These are phyloP conservation scores for Phtheirospermum japonicum DNA, from an alignment of 257 asterid genomes.

Conservation along the genomic window DNA sequence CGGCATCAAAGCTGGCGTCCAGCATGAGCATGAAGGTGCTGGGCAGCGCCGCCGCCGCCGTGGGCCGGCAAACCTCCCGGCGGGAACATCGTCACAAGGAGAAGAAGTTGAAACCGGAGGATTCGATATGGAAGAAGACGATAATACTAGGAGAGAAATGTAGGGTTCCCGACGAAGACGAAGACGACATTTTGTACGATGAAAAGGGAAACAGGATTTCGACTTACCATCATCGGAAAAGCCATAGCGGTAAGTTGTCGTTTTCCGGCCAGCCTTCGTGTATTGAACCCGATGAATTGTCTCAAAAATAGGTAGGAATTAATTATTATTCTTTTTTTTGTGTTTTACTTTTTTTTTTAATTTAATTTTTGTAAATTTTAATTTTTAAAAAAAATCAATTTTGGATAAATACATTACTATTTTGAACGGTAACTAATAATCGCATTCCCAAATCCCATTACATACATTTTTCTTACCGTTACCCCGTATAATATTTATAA, in stretches of 20 bases:
- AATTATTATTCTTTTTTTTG: neutral
- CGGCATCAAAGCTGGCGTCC: constrained; percentile 35
- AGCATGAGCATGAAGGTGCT: constrained; percentile 52
- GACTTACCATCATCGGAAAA: constrained; percentile 61
- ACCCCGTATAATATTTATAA: no score
- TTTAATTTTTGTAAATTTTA: no score
- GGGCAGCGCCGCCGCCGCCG: constrained; percentile 21
- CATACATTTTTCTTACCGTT: no score
- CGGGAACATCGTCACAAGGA: constrained; percentile 30
- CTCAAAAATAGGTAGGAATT: neutral
- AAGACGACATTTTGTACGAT: constrained; percentile 48
- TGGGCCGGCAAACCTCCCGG: constrained; percentile 21
- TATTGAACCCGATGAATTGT: neutral
- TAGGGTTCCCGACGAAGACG: constrained; percentile 62
- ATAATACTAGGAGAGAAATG: constrained; percentile 88
- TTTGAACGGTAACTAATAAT: no score
- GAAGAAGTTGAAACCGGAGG: constrained; percentile 57
- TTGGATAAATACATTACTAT: no score
- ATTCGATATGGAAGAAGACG: constrained; percentile 83
- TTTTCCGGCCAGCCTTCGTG: constrained; percentile 33
- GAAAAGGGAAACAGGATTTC: constrained; percentile 61
- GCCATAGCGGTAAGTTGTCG: constrained; percentile 24
- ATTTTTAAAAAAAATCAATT: no score
- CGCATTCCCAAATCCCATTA: no score
- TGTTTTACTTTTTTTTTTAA: neutral